phyloP scores from a whole-genome alignment of 805 yeast genomes.

The Ogataea dorogensis region DNA sequence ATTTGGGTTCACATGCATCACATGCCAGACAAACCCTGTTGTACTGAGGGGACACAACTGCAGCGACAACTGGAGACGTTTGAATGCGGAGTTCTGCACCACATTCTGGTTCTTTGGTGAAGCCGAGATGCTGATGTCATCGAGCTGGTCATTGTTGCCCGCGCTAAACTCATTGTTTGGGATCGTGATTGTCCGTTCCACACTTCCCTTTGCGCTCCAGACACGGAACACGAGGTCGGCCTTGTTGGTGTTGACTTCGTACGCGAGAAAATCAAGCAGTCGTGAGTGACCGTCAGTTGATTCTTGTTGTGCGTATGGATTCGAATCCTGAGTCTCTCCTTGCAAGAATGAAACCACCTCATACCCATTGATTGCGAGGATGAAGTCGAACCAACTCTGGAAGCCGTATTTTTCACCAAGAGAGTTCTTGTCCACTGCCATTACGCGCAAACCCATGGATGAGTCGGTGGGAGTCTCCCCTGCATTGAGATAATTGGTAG shows the following conservation, averaged over 20 bases:
- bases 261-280: slow-evolving; percentile 25
- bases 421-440: slow-evolving; percentile 47
- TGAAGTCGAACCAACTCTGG: slow-evolving; percentile 85
- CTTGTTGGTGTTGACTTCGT: slow-evolving; percentile 28
- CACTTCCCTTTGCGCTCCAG: slow-evolving; percentile 89
- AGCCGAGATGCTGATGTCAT: slow-evolving; percentile 29
- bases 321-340: slow-evolving; percentile 25
- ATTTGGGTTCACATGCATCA: slow-evolving; percentile 65
- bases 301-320: slow-evolving; percentile 25
- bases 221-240: slow-evolving; percentile 51
- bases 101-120: slow-evolving; percentile 17
- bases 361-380: slow-evolving; percentile 75
- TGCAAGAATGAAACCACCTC: slow-evolving; percentile 41
- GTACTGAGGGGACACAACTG: slow-evolving; percentile 77
- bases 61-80: slow-evolving; percentile 60
- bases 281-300: slow-evolving; percentile 19
- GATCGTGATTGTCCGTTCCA: slow-evolving; percentile 40
- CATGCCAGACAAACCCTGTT: slow-evolving; percentile 85
- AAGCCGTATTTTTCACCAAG: slow-evolving; percentile 53
- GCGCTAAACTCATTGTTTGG: slow-evolving; percentile 29
- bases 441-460: slow-evolving; percentile 55
- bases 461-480: slow-evolving; percentile 24
- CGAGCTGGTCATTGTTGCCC: slow-evolving; percentile 22
- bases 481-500: slow-evolving; percentile 25
- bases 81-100: slow-evolving; percentile 39